Evolutionary conservation across 495 filamentous ascomycete genomes (phyloP).

Genomic region (Massariosphaeria phaeospora): DNA sequence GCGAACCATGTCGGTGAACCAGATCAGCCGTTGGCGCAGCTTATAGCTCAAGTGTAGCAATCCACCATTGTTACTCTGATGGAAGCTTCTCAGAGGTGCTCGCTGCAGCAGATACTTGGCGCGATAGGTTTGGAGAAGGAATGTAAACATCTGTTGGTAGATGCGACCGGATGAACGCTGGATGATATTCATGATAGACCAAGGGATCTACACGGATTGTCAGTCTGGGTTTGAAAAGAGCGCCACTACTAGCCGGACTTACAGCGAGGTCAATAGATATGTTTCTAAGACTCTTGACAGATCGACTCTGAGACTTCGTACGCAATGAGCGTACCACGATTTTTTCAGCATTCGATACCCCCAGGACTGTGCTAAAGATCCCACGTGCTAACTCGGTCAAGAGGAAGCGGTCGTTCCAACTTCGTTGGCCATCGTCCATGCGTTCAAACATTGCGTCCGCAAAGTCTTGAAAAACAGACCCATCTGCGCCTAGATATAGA

Average conservation of each 20-base stretch:
- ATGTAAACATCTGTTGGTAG: conserved; percentile 67
- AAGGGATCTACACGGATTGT: conserved; percentile 61
- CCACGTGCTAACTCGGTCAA: conserved; percentile 74
- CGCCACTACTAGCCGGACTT: neutral
- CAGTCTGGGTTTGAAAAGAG: too few relatives aligned
- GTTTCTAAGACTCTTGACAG: conserved; percentile 39
- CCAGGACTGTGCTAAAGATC: conserved; percentile 50
- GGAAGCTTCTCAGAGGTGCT: conserved; percentile 45
- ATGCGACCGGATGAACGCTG: conserved; percentile 52
- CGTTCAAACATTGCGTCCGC: conserved; percentile 69
- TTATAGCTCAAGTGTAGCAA: conserved; percentile 52
- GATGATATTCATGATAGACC: conserved; percentile 83
- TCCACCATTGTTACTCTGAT: conserved; percentile 21
- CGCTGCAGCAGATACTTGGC: conserved; percentile 64
- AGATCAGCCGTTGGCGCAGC: conserved; percentile 68
- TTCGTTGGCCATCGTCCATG: conserved; percentile 58
- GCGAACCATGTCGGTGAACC: conserved; percentile 70
- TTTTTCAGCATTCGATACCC: conserved; percentile 53
- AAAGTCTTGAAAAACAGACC: conserved; percentile 57
- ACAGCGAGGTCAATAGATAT: conserved; percentile 34
- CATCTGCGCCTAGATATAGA: conserved; percentile 70
- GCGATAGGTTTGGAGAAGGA: conserved; percentile 72
- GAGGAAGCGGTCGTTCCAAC: conserved; percentile 78
- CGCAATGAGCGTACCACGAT: conserved; percentile 50
- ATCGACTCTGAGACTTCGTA: conserved; percentile 34